A percentile compares a stretch with the other conserved stretches of the same genome.
phyloP scores from a whole-genome alignment of 306 rosid species.

The Pyrus betulifolia region DNA sequence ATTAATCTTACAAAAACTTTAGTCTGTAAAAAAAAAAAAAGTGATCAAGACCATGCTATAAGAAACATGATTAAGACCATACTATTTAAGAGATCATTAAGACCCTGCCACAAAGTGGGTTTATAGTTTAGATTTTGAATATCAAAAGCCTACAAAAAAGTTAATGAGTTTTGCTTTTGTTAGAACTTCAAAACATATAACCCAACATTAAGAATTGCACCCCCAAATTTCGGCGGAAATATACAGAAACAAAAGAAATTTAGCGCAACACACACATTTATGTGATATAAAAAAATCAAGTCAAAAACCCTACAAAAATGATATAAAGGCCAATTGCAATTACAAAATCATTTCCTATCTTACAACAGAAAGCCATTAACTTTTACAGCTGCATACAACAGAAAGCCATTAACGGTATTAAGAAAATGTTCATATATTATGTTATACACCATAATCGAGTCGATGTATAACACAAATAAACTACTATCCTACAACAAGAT shows the following conservation, averaged over 20 bases:
- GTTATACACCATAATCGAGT: not conserved
- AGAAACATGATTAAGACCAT: not conserved
- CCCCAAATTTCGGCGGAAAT: not conserved
- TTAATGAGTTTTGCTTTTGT: not conserved
- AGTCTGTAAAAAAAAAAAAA: not conserved
- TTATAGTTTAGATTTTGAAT: not conserved
- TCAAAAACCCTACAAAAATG: too few species aligned
- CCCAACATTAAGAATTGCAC: not conserved
- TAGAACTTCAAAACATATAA: not conserved
- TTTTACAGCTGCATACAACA: not conserved
- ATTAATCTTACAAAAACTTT: not conserved
- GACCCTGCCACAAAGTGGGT: not conserved
- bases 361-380: not conserved
- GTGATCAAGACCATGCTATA: not conserved
- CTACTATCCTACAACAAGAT: not conserved
- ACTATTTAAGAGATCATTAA: not conserved
- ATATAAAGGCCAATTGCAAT: not conserved
- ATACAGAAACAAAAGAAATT: too few species aligned
- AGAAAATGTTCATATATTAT: too few species aligned
- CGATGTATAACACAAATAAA: not conserved
- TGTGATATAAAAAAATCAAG: too few species aligned
- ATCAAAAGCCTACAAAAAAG: not conserved
- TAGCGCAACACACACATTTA: too few species aligned
- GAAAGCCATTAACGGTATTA: not conserved
- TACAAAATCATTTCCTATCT: not conserved